These are phyloP conservation scores for Gossypium bickii DNA, from an alignment of 345 rosid genomes.

Conservation along the genomic window DNA sequence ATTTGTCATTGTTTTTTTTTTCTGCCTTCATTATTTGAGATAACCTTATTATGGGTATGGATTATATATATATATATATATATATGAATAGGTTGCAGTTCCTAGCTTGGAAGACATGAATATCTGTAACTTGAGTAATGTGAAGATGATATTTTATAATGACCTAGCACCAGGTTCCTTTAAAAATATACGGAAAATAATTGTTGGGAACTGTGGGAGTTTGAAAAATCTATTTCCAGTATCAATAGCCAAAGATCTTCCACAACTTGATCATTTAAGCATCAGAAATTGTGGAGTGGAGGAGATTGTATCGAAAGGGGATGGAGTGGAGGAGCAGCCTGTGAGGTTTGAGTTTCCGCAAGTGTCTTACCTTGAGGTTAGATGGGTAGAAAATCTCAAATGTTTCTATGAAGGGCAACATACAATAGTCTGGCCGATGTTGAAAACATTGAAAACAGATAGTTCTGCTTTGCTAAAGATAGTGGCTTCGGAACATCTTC, in stretches of 20 bases:
- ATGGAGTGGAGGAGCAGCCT: neutral
- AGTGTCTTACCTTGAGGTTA: neutral
- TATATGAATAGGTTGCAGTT: slow-evolving; percentile 5
- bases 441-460: too few relatives aligned
- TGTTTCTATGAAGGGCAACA: slow-evolving; percentile 9
- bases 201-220: too few relatives aligned
- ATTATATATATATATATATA: too few relatives aligned
- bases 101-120: slow-evolving; percentile 10
- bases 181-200: too few relatives aligned
- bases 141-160: slow-evolving; percentile 16
- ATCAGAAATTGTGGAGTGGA: too few relatives aligned
- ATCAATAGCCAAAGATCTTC: too few relatives aligned
- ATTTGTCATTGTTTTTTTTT: too few relatives aligned
- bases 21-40: too few relatives aligned
- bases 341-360: slow-evolving; percentile 8
- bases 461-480: too few relatives aligned
- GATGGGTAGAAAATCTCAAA: fast-evolving
- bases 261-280: too few relatives aligned
- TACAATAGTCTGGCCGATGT: neutral
- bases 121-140: neutral
- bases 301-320: neutral
- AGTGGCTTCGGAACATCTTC: too few relatives aligned
- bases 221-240: neutral
- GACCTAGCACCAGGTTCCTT: slow-evolving; percentile 12
- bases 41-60: neutral